Evolutionary conservation across 306 rosid genomes (phyloP), one percentile per base, ranked within the genome.

Genomic region (Glycine soja): DNA sequence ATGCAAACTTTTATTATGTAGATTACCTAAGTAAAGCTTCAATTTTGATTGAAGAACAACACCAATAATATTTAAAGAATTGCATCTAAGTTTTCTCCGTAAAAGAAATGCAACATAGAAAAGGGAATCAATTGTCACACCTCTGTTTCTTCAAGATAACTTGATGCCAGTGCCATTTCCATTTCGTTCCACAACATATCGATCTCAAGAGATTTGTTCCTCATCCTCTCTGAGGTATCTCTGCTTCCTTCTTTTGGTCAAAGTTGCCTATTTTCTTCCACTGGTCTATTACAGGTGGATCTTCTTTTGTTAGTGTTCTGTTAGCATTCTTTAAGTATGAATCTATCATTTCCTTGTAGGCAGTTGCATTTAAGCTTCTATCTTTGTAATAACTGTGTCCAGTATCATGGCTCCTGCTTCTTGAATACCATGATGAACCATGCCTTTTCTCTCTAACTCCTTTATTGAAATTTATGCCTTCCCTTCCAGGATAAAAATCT

Each of bases 111-210:
- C 8, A 32, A 32, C 46, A 63, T 6, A 11, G 16, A 34, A 13
- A 12, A 63, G 69, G 19, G 45, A 63, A 63, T 63, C 18, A 63
- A 13, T 12, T 36, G 10, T 6, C 3, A 36, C 10, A 63, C 18
- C 18, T 34, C 0, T 5, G 1, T 1, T 12, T 63, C 70, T 63
- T 63, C 70, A 34, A 63, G 16, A 3, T 63, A 14, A 34, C 45
- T 6, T 63, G 11, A 12, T 34, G 46, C 0, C 70, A 63, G 5
- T 36, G 19, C 46, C 70, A 63, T 34, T 2, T 63, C 70, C 70
- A 63, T 6, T 36, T 63, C 70, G 34, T 8, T 7, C 46, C 46
- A 63, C 70, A 63, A n/a, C 47, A 63, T 63, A 36, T 63, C 70
- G 0, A 13, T 36, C 10, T 63, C 70, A 34, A n/a, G 47, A 63